These are phyloP conservation scores for Cadophora sp. DNA, from an alignment of 2,329 filamentous ascomycete species.

Conservation along the genomic window DNA sequence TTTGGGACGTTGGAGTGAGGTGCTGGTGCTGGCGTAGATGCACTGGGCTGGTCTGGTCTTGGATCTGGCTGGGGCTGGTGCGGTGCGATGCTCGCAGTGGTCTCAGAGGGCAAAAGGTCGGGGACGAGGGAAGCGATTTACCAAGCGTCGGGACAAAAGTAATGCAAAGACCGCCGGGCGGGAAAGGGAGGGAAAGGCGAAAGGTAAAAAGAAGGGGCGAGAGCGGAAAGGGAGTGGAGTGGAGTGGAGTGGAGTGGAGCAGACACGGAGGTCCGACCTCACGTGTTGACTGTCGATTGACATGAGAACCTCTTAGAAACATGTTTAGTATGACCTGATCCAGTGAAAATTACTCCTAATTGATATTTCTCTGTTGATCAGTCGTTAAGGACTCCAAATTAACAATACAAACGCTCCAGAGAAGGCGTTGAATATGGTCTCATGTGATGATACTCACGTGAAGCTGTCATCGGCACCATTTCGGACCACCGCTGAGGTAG, in stretches of 20 bases:
- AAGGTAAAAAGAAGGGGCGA: not conserved
- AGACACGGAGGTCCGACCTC: not conserved
- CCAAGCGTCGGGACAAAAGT: slow-evolving; percentile 1
- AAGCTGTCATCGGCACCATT: too few relatives aligned
- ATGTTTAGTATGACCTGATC: not conserved
- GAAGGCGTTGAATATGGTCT: too few relatives aligned
- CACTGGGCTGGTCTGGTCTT: not conserved
- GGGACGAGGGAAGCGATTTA: not conserved
- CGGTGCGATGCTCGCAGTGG: not conserved
- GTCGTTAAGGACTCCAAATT: too few relatives aligned
- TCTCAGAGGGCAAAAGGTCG: not conserved
- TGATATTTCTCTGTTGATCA: not conserved
- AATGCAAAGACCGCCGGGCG: not conserved
- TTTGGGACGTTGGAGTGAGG: not conserved
- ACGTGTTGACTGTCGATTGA: not conserved
- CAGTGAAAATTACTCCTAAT: not conserved
- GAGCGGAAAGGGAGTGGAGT: not conserved
- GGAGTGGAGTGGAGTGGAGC: not conserved
- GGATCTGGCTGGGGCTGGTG: not conserved
- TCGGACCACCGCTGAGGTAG: too few relatives aligned
- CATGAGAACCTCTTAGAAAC: not conserved
- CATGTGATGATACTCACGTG: too few relatives aligned
- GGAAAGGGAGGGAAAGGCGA: not conserved
- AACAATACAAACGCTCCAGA: too few relatives aligned
- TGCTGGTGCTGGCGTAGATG: not conserved